These are phyloP conservation scores for Pythium vanterpoolii DNA, from an alignment of 352 stramenopile species.

Conservation along the genomic window DNA sequence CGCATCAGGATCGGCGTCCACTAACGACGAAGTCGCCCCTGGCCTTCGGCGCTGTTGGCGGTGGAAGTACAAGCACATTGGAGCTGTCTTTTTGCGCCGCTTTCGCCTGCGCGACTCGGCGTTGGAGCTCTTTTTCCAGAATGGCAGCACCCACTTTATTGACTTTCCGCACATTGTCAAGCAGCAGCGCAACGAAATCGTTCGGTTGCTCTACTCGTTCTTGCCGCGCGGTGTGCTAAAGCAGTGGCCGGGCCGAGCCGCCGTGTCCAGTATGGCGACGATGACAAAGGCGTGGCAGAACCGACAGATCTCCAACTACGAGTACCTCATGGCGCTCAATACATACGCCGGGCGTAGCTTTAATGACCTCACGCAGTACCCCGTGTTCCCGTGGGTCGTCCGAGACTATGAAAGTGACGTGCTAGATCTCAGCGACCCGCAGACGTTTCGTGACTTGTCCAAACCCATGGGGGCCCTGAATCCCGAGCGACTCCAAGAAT, in stretches of 20 bases:
- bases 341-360: conserved; percentile 87
- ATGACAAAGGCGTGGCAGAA: conserved; percentile 82
- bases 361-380: conserved; percentile 96
- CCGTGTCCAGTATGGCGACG: conserved; percentile 38
- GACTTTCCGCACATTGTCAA: conserved; percentile 71
- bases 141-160: conserved; percentile 78
- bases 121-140: conserved; percentile 78
- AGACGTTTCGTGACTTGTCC: conserved; percentile 95
- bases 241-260: conserved; percentile 64
- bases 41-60: conserved; percentile 71
- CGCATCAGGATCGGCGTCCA: background rate
- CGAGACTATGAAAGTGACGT: conserved; percentile 69
- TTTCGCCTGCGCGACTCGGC: conserved; percentile 82
- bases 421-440: conserved; percentile 80
- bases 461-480: conserved; percentile 99
- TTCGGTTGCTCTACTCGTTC: conserved; percentile 72
- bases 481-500: conserved; percentile 87
- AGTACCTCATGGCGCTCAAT: conserved; percentile 96
- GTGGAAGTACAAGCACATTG: conserved; percentile 79
- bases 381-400: conserved; percentile 92
- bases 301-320: conserved; percentile 88
- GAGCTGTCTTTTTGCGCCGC: conserved; percentile 72
- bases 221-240: conserved; percentile 64
- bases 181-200: conserved; percentile 76
- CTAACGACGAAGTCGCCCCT: conserved; percentile 51